A percentile compares a stretch with the other conserved stretches of the same genome.
phyloP scores from a whole-genome alignment of 768 basidiomycete genomes.

The Termitomyces sp. region DNA sequence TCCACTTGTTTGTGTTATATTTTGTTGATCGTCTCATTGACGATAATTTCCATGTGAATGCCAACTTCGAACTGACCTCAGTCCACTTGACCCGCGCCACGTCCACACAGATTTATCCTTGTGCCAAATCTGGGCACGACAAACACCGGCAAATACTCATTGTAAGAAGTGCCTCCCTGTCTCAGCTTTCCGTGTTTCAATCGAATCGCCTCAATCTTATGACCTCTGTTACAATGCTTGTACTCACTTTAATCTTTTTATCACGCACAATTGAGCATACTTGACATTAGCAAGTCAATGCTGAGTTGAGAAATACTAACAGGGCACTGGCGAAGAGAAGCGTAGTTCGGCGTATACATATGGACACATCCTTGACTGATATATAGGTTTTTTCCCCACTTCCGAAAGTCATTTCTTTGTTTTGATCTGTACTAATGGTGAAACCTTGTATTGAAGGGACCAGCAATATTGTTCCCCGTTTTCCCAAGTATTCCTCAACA shows the following conservation, averaged over 20 bases:
- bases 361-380: not conserved
- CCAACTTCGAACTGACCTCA: not conserved
- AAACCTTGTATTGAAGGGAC: not conserved
- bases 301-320: too few species aligned
- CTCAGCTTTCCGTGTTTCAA: too few species aligned
- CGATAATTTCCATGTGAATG: not conserved
- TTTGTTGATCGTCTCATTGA: not conserved
- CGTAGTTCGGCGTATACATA: not conserved
- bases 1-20: too few species aligned
- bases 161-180: too few species aligned
- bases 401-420: not conserved
- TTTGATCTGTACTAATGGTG: not conserved
- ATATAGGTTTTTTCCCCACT: not conserved
- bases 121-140: not conserved
- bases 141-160: not conserved
- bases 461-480: not conserved
- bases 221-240: too few species aligned
- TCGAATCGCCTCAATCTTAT: too few species aligned
- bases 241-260: too few species aligned
- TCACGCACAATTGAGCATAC: too few species aligned
- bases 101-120: not conserved
- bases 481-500: not conserved
- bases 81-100: not conserved
- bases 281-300: too few species aligned
- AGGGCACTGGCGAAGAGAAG: too few species aligned